Evolutionary conservation across 2,329 filamentous ascomycete genomes (phyloP), one percentile per base, ranked within the genome.

Genomic region (Penicillium glabrum): DNA sequence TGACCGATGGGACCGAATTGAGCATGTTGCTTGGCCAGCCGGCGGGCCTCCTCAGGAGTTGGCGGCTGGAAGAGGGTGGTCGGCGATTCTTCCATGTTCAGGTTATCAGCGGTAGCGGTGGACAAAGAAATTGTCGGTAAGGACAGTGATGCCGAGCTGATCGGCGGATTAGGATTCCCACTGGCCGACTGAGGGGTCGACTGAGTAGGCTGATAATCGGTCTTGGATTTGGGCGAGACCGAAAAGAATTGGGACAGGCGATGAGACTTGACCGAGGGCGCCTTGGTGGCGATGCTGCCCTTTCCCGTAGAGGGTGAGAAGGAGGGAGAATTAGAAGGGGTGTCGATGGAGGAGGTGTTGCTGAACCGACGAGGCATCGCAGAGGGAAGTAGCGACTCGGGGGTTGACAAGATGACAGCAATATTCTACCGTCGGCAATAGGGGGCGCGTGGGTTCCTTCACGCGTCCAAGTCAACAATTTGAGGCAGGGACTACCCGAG

Each of bases 61-160:
- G 90, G 90, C 29, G 95, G 92, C 70, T 93, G 86, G 77, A 96
- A 97, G 50, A 98, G 86, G 9, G 87, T 96, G 49, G 89, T 89
- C 14, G 89, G 82, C 48, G 88, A 81, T 66, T 89, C 84, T 67
- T 96, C 89, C 73, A 86, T 85, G 67, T 84, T 88, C 72, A 86
- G 84, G 76, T 81, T 95, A 67, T 90, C 89, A 61, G 86, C 89
- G 29, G 87, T 90, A 49, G 91, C 91, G 43, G 91, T 92, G 13
- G 93, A 96, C 56, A 98, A 83, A 43, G 91, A 96, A 70, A 98
- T 97, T 53, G 89, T 93, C 39, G 93, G 93, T 67, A 97, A 80
- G 47, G 91, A 90, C 62, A 93, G 79, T 57, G 89, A 88, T 43
- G 91, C 83, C 56, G 86, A 84, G 62, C 86, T 87, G 69, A 91